These are phyloP conservation scores for Actinomortierella ambigua DNA, from an alignment of 371 early-diverging fungal species.

Conservation along the genomic window DNA sequence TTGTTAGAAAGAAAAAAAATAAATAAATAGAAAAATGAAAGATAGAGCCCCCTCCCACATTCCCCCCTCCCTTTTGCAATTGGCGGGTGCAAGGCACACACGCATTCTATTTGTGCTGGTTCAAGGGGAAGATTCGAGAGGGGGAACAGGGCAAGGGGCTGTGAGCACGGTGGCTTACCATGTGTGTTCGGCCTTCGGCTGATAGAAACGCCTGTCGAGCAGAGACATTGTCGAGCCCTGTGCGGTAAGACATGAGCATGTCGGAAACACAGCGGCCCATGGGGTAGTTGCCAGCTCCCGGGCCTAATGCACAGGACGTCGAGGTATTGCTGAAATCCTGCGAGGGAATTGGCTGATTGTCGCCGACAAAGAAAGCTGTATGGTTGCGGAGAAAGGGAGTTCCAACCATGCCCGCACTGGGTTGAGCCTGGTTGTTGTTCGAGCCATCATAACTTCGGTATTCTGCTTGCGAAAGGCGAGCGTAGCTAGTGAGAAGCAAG, in stretches of 20 bases:
- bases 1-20: background rate
- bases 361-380: background rate
- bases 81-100: too few species aligned
- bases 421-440: constrained; percentile 2
- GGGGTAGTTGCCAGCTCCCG: background rate
- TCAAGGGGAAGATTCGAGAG: too few species aligned
- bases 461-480: background rate
- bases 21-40: background rate
- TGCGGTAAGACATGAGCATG: too few species aligned
- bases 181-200: background rate
- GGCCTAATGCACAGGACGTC: background rate
- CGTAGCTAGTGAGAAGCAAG: too few species aligned
- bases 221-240: background rate
- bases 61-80: too few species aligned
- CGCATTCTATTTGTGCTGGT: too few species aligned
- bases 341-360: background rate
- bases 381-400: background rate
- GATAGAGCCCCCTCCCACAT: too few species aligned
- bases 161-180: too few species aligned
- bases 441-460: constrained; percentile 1
- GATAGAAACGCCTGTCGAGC: background rate
- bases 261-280: background rate
- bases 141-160: too few species aligned
- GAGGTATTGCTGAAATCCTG: background rate
- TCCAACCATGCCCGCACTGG: background rate